Conservation (phyloP, 345 rosid genomes). For the Viola odorata region DNA sequence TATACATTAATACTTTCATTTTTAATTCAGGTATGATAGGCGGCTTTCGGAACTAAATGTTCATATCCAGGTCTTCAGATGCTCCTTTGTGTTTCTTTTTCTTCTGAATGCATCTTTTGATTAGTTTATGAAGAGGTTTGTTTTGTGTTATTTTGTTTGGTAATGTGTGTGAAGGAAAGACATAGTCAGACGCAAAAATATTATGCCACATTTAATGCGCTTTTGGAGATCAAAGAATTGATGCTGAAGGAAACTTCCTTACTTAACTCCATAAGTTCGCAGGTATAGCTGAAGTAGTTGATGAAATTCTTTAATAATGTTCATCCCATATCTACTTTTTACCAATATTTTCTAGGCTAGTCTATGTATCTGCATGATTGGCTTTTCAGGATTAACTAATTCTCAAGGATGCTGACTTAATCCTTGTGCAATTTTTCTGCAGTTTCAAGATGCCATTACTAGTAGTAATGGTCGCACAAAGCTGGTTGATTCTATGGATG, state of each 20-base stretch:
- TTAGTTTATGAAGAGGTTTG: background rate
- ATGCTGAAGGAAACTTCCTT: slow-evolving; percentile 85
- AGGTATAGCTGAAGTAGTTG: slow-evolving; percentile 35
- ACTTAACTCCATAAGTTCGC: slow-evolving; percentile 70
- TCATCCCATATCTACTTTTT: background rate
- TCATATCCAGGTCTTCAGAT: slow-evolving; percentile 57
- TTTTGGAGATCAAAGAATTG: slow-evolving; percentile 73
- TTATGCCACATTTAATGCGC: slow-evolving; percentile 79
- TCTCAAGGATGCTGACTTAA: slow-evolving; percentile 9
- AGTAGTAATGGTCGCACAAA: slow-evolving; percentile 58
- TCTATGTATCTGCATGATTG: background rate
- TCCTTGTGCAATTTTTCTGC: slow-evolving; percentile 8
- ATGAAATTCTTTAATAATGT: background rate
- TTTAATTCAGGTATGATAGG: slow-evolving; percentile 56
- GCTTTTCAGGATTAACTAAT: background rate
- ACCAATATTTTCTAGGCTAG: background rate
- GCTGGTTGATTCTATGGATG: slow-evolving; percentile 75
- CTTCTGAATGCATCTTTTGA: background rate
- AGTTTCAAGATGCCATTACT: slow-evolving; percentile 77
- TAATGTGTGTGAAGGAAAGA: slow-evolving; percentile 49
- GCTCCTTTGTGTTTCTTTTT: background rate
- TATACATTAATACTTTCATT: background rate
- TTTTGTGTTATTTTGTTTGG: slow-evolving; percentile 9
- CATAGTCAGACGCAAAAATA: slow-evolving; percentile 69
- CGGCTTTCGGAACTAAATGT: slow-evolving; percentile 68